Percentiles rank a stretch among this genome's conserved stretches.
phyloP scores from a whole-genome alignment of 1,139 yeast species.

The Zygosaccharomyces sapae region DNA sequence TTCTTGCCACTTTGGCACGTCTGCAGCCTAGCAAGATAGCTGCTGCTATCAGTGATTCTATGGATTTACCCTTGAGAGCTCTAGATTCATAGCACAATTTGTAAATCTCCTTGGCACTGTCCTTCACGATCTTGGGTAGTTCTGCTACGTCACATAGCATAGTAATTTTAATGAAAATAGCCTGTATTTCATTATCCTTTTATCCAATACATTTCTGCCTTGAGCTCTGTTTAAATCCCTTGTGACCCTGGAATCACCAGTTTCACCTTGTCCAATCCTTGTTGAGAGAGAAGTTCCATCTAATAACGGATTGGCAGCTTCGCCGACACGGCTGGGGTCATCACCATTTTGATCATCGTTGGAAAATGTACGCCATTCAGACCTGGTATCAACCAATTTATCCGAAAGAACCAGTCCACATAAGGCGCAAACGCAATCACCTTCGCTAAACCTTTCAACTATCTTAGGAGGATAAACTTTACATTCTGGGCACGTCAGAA shows the following conservation, averaged over 20 bases:
- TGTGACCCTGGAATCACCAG: conserved; percentile 64
- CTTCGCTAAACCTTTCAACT: conserved; percentile 92
- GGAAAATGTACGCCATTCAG: conserved; percentile 97
- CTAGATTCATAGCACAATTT: conserved; percentile 87
- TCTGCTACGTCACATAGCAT: conserved; percentile 98
- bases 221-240: conserved; percentile 89
- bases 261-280: conserved; percentile 75
- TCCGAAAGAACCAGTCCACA: conserved; percentile 94
- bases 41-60: conserved; percentile 94
- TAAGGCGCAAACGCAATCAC: conserved; percentile 95
- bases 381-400: conserved; percentile 87
- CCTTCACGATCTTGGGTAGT: conserved; percentile 90
- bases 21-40: conserved; percentile 93
- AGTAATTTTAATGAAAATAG: conserved; percentile 85
- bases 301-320: conserved; percentile 92
- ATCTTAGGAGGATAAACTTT: conserved; percentile 92
- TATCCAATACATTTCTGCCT: conserved; percentile 76
- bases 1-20: conserved; percentile 89
- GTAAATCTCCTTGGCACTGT: conserved; percentile 95
- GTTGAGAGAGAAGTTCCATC: conserved; percentile 93
- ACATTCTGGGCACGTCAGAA: conserved; percentile 93
- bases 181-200: conserved; percentile 81
- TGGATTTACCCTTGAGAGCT: conserved; percentile 82
- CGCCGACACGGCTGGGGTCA: conserved; percentile 99
- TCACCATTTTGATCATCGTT: conserved; percentile 98